A percentile compares a stretch with the other conserved stretches of the same genome.
phyloP scores from a whole-genome alignment of 495 filamentous ascomycete genomes.

The Clohesyomyces aquaticus region DNA sequence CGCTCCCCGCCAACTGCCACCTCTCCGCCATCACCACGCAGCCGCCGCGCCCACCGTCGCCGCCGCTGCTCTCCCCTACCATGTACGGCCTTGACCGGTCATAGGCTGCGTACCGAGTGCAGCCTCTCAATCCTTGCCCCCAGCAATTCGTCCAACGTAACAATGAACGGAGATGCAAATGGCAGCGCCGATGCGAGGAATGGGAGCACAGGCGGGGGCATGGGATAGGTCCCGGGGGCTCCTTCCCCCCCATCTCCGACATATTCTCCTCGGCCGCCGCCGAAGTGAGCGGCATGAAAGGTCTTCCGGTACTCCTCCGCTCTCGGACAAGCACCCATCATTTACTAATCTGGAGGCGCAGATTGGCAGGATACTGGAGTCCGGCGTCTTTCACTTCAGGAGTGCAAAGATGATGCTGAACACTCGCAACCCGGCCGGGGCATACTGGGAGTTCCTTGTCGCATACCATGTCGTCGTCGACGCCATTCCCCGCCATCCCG shows the following conservation, averaged over 20 bases:
- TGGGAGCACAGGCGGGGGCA: slow-evolving; percentile 18
- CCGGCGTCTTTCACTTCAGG: slow-evolving; percentile 37
- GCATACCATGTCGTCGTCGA: slow-evolving; percentile 76
- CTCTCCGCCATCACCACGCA: not conserved
- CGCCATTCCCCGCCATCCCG: slow-evolving; percentile 71
- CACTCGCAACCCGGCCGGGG: slow-evolving; percentile 56
- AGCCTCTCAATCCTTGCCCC: slow-evolving; percentile 33
- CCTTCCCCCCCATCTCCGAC: slow-evolving; percentile 20
- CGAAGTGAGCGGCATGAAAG: slow-evolving; percentile 9
- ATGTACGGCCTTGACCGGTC: slow-evolving; percentile 2
- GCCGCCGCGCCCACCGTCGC: not conserved
- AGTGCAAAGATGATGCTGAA: slow-evolving; percentile 39
- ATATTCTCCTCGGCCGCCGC: slow-evolving; percentile 21
- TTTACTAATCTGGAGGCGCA: slow-evolving; percentile 11
- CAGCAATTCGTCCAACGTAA: slow-evolving; percentile 17
- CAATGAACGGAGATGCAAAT: slow-evolving; percentile 35
- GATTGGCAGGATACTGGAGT: slow-evolving; percentile 38
- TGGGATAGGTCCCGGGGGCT: slow-evolving; percentile 6
- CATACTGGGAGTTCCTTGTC: slow-evolving; percentile 77
- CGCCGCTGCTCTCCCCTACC: not conserved
- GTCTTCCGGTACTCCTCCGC: slow-evolving; percentile 3
- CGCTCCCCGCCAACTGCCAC: not conserved
- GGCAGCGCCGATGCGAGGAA: slow-evolving; percentile 5
- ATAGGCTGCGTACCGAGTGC: slow-evolving; percentile 35
- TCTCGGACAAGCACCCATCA: not conserved